Evolutionary conservation across 2,329 filamentous ascomycete genomes (phyloP).

Genomic region (Hymenoscyphus fraxineus): DNA sequence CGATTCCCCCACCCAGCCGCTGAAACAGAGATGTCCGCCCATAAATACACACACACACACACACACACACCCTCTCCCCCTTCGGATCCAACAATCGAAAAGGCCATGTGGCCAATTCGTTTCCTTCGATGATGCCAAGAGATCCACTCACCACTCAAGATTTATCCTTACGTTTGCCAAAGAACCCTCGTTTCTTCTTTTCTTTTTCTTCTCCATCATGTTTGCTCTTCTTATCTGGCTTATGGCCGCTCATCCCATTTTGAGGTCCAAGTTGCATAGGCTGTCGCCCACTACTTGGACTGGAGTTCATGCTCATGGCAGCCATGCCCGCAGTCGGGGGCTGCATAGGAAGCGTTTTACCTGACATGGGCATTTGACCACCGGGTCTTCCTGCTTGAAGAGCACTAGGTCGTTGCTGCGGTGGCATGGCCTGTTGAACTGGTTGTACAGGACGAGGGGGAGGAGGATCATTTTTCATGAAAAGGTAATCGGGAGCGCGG

Average conservation of each 20-base stretch:
- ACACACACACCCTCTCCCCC: neutral
- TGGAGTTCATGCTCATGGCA: conserved; percentile 27
- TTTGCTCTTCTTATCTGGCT: conserved; percentile 54
- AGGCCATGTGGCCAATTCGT: neutral
- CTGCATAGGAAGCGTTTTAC: conserved; percentile 21
- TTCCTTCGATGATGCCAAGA: neutral
- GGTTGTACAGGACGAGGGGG: conserved; percentile 38
- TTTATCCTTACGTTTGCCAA: conserved; percentile 53
- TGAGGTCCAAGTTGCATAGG: conserved; percentile 23
- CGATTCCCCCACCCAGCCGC: neutral
- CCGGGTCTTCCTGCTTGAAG: conserved; percentile 25
- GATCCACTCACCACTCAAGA: neutral
- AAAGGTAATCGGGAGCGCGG: conserved; percentile 81
- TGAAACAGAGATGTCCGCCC: neutral
- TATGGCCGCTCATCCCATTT: conserved; percentile 30
- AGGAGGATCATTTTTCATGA: conserved; percentile 64
- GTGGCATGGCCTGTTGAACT: conserved; percentile 18
- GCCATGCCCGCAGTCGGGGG: conserved; percentile 31
- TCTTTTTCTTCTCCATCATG: conserved; percentile 34
- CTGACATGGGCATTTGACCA: conserved; percentile 24
- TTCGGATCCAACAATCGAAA: neutral
- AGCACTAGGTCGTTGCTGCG: conserved; percentile 17
- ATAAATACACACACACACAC: neutral
- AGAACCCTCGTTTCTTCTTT: conserved; percentile 59
- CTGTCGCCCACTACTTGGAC: conserved; percentile 15